Conservation (phyloP, 2,329 filamentous ascomycete species). For the Macrophomina tecta region DNA sequence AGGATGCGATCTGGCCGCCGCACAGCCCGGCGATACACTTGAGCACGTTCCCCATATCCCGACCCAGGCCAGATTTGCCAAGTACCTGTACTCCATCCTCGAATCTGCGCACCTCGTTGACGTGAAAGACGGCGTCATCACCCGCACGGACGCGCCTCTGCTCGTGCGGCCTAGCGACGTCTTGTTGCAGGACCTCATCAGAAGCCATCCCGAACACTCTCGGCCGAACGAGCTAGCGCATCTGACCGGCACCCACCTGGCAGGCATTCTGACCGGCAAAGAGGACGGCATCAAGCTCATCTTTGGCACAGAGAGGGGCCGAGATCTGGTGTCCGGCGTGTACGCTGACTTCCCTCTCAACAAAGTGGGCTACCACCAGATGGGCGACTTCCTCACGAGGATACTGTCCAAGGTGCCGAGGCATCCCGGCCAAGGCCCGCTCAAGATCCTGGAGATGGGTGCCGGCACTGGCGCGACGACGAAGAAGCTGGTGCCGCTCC, state of each 20-base stretch:
- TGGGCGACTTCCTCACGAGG: conserved; percentile 27
- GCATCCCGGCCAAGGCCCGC: conserved; percentile 21
- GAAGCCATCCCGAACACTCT: conserved; percentile 41
- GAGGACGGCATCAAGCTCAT: conserved; percentile 48
- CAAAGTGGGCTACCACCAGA: conserved; percentile 35
- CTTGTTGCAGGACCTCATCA: conserved; percentile 38
- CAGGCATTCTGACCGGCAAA: conserved; percentile 47
- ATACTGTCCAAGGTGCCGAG: conserved; percentile 13
- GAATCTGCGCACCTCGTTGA: conserved; percentile 28
- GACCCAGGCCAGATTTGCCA: conserved; percentile 31
- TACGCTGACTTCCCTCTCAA: conserved; percentile 48
- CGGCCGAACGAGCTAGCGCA: conserved; percentile 42
- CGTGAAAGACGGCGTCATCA: conserved; percentile 27
- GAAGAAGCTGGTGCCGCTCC: conserved; percentile 35
- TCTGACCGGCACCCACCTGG: conserved; percentile 43
- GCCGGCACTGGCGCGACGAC: conserved; percentile 34
- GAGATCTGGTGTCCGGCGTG: conserved; percentile 44
- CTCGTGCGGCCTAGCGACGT: conserved; percentile 3
- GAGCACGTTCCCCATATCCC: conserved; percentile 23
- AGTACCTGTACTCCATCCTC: conserved; percentile 33
- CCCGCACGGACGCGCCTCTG: conserved; percentile 17
- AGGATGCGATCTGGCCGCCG: conserved; percentile 30
- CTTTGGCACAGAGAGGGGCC: conserved; percentile 45
- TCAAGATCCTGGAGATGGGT: conserved; percentile 31
- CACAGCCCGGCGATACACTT: conserved; percentile 30